These are phyloP conservation scores for Xylaria digitata DNA, from an alignment of 2,329 filamentous ascomycete genomes.

Conservation along the genomic window DNA sequence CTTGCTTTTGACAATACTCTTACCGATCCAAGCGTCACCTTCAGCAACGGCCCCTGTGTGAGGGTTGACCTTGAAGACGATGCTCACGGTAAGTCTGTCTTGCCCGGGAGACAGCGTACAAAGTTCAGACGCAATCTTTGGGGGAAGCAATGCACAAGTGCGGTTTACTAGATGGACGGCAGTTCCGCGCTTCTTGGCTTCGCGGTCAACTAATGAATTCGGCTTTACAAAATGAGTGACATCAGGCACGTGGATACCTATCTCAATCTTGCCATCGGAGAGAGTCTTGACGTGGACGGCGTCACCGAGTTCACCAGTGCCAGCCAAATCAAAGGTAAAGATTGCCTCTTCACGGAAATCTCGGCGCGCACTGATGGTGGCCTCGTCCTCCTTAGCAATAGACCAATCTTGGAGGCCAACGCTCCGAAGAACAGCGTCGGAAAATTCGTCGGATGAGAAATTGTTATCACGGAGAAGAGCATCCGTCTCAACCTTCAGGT, in stretches of 20 bases:
- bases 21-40: constrained; percentile 92
- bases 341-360: constrained; percentile 90
- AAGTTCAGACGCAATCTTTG: constrained; percentile 85
- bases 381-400: constrained; percentile 83
- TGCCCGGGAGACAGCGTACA: constrained; percentile 89
- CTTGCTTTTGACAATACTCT: constrained; percentile 90
- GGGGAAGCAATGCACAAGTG: constrained; percentile 85
- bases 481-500: constrained; percentile 97
- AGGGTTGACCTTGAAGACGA: constrained; percentile 90
- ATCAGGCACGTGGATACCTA: constrained; percentile 95
- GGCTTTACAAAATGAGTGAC: constrained; percentile 97
- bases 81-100: constrained; percentile 89
- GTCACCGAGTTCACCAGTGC: constrained; percentile 88
- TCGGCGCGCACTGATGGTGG: constrained; percentile 77
- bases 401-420: constrained; percentile 94
- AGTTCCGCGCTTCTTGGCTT: constrained; percentile 97
- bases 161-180: constrained; percentile 95
- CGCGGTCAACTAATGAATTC: constrained; percentile 93
- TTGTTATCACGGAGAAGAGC: constrained; percentile 98
- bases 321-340: constrained; percentile 93
- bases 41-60: constrained; percentile 82
- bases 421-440: constrained; percentile 92
- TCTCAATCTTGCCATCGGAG: constrained; percentile 86
- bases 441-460: constrained; percentile 97
- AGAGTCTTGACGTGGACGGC: constrained; percentile 91